A percentile compares a stretch with the other conserved stretches of the same genome.
phyloP scores from a whole-genome alignment of 1,284 basidiomycete genomes.

The Cystobasidium pallidum region DNA sequence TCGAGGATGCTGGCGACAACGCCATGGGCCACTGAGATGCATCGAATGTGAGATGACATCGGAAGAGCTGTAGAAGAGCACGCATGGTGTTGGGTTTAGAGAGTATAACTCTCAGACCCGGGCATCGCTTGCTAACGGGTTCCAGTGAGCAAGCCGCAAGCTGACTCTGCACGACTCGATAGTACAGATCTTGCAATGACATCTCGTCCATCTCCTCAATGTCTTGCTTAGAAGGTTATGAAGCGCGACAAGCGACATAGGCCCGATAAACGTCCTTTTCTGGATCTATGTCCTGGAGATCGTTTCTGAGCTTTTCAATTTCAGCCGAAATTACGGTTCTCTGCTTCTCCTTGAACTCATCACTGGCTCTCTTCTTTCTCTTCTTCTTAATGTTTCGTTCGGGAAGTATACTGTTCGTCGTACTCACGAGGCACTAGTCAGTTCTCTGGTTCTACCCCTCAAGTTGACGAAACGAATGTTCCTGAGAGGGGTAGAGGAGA shows the following conservation, averaged over 20 bases:
- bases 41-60: not conserved
- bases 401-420: not conserved
- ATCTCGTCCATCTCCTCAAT: no score
- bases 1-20: not conserved
- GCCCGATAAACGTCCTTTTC: not conserved
- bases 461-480: no score
- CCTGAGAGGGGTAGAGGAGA: no score
- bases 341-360: not conserved
- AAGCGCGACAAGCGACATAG: not conserved
- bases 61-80: not conserved
- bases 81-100: not conserved
- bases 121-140: not conserved
- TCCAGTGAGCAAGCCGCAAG: not conserved
- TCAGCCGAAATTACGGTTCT: not conserved
- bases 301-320: not conserved
- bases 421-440: not conserved
- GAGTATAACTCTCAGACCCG: not conserved
- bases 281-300: not conserved
- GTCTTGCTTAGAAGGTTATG: not conserved
- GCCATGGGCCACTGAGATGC: not conserved
- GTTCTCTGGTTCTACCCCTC: no score
- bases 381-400: slow-evolving; percentile 3
- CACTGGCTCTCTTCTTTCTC: slow-evolving; percentile 11
- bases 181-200: not conserved
- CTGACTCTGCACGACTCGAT: not conserved